Percentiles rank a stretch among this genome's conserved stretches.
These are phyloP conservation scores for Maudiozyma bulderi DNA, from an alignment of 805 yeast genomes.

Conservation along the genomic window DNA sequence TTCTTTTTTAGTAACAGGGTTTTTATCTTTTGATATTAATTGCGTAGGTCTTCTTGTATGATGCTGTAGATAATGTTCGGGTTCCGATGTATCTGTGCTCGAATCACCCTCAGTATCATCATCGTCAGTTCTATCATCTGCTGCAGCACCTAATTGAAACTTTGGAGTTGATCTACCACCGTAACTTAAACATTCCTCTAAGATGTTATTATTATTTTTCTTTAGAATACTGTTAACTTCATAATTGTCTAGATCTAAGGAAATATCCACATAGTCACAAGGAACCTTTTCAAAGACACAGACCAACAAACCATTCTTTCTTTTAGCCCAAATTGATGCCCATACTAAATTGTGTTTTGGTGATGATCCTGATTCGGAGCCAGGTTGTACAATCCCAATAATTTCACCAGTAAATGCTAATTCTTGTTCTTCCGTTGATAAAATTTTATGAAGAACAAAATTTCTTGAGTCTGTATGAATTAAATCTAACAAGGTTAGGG, in stretches of 20 bases:
- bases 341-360: conserved; percentile 43
- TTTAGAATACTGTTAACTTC: conserved; percentile 20
- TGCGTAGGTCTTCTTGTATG: neutral
- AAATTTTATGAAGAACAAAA: conserved; percentile 52
- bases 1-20: conserved; percentile 8
- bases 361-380: conserved; percentile 26
- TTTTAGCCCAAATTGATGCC: conserved; percentile 89
- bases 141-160: conserved; percentile 2
- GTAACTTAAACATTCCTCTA: neutral
- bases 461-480: conserved; percentile 68
- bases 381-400: conserved; percentile 65
- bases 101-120: neutral
- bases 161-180: neutral
- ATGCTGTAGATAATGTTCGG: neutral
- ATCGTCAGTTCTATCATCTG: neutral
- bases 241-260: conserved; percentile 30
- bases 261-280: conserved; percentile 54
- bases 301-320: conserved; percentile 57
- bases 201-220: conserved; percentile 12
- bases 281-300: conserved; percentile 84
- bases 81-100: neutral
- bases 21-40: neutral
- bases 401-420: conserved; percentile 75
- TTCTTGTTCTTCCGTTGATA: conserved; percentile 31
- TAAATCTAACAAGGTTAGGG: conserved; percentile 62